Percentiles rank a stretch among this genome's conserved stretches.
Conservation (phyloP, 371 early-diverging fungal species). For the Paraphysoderma sedebokerense region DNA sequence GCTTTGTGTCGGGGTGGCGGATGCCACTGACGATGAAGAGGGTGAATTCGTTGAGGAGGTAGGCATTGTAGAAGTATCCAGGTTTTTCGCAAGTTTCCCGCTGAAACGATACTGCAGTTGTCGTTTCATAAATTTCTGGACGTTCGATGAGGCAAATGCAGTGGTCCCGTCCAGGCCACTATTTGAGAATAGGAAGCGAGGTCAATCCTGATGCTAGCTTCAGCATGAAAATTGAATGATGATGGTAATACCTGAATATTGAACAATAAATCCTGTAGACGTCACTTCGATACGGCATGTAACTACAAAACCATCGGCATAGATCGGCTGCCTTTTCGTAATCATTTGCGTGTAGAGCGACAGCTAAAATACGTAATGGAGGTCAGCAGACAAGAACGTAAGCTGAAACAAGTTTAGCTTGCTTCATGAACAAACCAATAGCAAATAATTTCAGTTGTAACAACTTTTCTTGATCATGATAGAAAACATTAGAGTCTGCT, state of each 20-base stretch:
- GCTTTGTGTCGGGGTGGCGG: background rate
- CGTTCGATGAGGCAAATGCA: conserved; percentile 15
- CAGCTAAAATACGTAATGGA: conserved; percentile 13
- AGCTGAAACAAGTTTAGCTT: background rate
- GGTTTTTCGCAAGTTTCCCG: conserved; percentile 10
- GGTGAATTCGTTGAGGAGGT: too few relatives aligned
- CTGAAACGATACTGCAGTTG: conserved; percentile 18
- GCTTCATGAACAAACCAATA: conserved; percentile 23
- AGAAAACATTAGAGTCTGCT: conserved; percentile 45
- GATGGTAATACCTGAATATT: conserved; percentile 16
- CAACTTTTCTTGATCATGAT: conserved; percentile 25
- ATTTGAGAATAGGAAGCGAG: background rate
- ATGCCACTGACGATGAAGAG: background rate
- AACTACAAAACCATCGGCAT: conserved; percentile 25
- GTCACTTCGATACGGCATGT: conserved; percentile 22
- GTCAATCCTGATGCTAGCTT: background rate
- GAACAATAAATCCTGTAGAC: conserved; percentile 31
- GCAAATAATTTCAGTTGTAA: conserved; percentile 32
- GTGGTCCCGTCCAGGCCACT: conserved; percentile 9
- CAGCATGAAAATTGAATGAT: background rate
- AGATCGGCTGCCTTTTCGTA: conserved; percentile 17
- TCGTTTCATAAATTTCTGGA: conserved; percentile 20
- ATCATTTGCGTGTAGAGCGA: conserved; percentile 23
- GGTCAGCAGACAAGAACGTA: background rate
- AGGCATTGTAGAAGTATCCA: too few relatives aligned